Evolutionary conservation across 768 basidiomycete genomes (phyloP), one percentile per base, ranked within the genome.

Genomic region (Termitomyces titanicus): DNA sequence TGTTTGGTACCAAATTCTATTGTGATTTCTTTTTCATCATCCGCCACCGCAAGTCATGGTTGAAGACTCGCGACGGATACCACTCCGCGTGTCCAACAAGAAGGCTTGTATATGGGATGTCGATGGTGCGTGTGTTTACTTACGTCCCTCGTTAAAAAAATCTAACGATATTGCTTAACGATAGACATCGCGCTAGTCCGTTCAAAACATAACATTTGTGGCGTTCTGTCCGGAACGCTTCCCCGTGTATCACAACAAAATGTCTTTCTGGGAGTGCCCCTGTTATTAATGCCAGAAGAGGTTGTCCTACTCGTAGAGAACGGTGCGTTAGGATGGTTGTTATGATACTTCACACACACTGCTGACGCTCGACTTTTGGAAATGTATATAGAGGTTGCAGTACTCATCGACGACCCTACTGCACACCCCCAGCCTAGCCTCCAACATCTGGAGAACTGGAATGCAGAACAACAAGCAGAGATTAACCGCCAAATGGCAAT

Each of bases 221-320:
- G 96, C 34, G 76, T 93, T 42, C 72, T 98, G 42, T 80, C 84
- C 0, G 97, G 97, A 0, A 98, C 97, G 1, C 82, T 99, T 13
- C 95, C 97, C 2, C 93, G 94, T 66, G 79, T 98, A 1, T 86
- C 94, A 1, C 95, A 98, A 64, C 97, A 99, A 71, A 99, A 99
- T 74, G 83, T 89, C 2, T 99, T 99, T 67, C 77, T 99, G 33
- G 97, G 97, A 7, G 73, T 94, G n/a, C 97, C 97, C 1, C 75
- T 97, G 6, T 74, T 91, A 8, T 75, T 98, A 2, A 82, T 92
- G 71, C 92, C 93, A 0, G 97, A 99, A 70, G 97, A 98, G 67
- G 92, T 87, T 9, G 92, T 91, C 11, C 77, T 95, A 31, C 83
- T 98, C 6, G 82, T 98, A 13, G 80, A 88, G 61, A 89, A 89